phyloP scores from a whole-genome alignment of 352 stramenopile species.

The Halophytophthora polymorphica region DNA sequence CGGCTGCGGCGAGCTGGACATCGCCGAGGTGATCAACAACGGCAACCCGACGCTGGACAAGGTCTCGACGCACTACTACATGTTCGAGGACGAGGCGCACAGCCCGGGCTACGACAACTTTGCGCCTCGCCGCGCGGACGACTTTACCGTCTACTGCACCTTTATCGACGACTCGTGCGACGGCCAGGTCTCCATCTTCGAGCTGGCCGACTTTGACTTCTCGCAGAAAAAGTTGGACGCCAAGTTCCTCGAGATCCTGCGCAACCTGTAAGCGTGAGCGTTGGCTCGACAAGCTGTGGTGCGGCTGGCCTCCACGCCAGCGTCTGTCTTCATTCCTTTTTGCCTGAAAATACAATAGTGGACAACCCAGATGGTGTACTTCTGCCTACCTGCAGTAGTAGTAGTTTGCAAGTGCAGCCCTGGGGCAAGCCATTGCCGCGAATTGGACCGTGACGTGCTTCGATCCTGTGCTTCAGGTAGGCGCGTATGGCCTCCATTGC shows the following conservation, averaged over 20 bases:
- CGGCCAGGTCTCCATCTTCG: conserved; percentile 59
- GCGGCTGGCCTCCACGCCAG: too few species aligned
- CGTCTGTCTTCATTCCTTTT: too few species aligned
- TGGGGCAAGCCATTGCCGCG: too few species aligned
- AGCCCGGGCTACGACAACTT: conserved; percentile 46
- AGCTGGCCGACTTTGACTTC: conserved; percentile 57
- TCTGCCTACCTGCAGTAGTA: too few species aligned
- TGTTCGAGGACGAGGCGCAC: conserved; percentile 41
- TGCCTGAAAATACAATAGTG: too few species aligned
- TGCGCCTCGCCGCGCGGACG: conserved; percentile 26
- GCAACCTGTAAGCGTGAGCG: too few species aligned
- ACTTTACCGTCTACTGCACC: conserved; percentile 49
- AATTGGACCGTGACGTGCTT: too few species aligned
- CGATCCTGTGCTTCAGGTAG: too few species aligned
- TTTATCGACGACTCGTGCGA: conserved; percentile 53
- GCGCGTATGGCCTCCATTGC: too few species aligned
- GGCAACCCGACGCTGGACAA: conserved; percentile 26
- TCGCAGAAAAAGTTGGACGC: conserved; percentile 16
- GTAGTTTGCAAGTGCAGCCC: too few species aligned
- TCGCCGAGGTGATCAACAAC: conserved; percentile 65
- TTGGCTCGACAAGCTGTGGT: too few species aligned
- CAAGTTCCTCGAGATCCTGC: not conserved
- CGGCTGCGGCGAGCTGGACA: conserved; percentile 64
- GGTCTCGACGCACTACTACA: conserved; percentile 68
- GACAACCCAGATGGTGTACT: too few species aligned